A percentile compares a stretch with the other conserved stretches of the same genome.
Conservation (phyloP, 305 asterid genomes). For the Rubia balearica region DNA sequence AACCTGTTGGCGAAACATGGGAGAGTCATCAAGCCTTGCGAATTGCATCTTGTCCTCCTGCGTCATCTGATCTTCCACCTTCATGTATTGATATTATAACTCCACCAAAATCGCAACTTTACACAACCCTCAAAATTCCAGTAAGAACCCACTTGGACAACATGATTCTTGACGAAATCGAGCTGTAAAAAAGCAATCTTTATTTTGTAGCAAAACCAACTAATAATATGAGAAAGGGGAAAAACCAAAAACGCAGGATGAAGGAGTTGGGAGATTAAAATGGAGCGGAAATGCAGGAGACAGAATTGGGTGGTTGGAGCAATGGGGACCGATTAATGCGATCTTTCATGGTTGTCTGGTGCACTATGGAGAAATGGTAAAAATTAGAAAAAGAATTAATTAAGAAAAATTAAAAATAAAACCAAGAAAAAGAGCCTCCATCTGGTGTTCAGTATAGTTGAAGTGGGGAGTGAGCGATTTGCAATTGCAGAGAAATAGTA, state of each 20-base stretch:
- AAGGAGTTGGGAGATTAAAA: slow-evolving; percentile 21
- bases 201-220: background rate
- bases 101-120: slow-evolving; percentile 16
- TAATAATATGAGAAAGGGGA: slow-evolving; percentile 11
- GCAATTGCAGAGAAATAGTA: background rate
- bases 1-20: slow-evolving; percentile 99
- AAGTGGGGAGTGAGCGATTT: background rate
- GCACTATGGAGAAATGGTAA: slow-evolving; percentile 6
- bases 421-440: background rate
- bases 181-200: slow-evolving; percentile 5
- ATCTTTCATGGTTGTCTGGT: slow-evolving; percentile 42
- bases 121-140: slow-evolving; percentile 6
- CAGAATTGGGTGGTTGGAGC: slow-evolving; percentile 24
- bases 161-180: background rate
- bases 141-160: background rate
- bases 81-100: slow-evolving; percentile 3
- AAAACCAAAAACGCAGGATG: slow-evolving; percentile 6
- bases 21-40: slow-evolving; percentile 83
- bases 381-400: too few species aligned
- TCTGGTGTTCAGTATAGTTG: background rate
- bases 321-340: slow-evolving; percentile 36
- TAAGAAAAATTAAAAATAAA: background rate
- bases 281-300: slow-evolving; percentile 44
- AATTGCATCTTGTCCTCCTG: slow-evolving; percentile 59
- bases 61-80: slow-evolving; percentile 28